Evolutionary conservation across 331 rosid species (phyloP), one percentile per base, ranked within the genome.

Genomic region (Quercus lobata): DNA sequence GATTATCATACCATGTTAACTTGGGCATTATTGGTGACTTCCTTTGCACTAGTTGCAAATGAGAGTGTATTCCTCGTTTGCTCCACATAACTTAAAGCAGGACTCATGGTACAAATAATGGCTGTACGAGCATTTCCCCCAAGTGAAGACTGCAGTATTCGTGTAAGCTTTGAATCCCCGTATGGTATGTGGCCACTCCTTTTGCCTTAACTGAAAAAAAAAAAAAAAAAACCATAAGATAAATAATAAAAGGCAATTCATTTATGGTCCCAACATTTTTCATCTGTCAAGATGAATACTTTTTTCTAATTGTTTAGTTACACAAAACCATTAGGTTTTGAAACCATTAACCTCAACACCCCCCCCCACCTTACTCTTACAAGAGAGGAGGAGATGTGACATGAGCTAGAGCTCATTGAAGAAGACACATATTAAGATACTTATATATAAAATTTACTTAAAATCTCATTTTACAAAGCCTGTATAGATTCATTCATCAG

Each of bases 101-200:
- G 98, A 83, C 97, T 92, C 82, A 92, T 88, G 69, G 98, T 90
- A 69, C 98, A 92, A 78, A 95, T 86, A 78, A 95, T 92, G 1
- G 98, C 96, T 7, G 98, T 95, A 77, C 96, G 91, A 81, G 97
- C 97, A 90, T 92, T 95, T 25, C 98, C 98, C 76, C 98, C 97
- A 34, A 92, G 87, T 57, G 97, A 92, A 29, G 96, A 82, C 82
- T 95, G 98, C 90, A 95, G 80, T 80, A 95, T 90, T 81, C 98
- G 88, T 61, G 98, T 95, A 65, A 95, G 90, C 77, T 92, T 95
- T 57, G 98, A 95, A 77, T 88, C 92, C 86, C 97, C 80, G 32
- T 95, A 95, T 72, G 97, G 97, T 80, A 95, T 76, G 77, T 92
- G 97, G 58, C 93, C 90, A 83, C 81, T 71, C 84, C 82, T 90